These are phyloP conservation scores for Suillus weaverae DNA, from an alignment of 768 basidiomycete genomes.

Conservation along the genomic window DNA sequence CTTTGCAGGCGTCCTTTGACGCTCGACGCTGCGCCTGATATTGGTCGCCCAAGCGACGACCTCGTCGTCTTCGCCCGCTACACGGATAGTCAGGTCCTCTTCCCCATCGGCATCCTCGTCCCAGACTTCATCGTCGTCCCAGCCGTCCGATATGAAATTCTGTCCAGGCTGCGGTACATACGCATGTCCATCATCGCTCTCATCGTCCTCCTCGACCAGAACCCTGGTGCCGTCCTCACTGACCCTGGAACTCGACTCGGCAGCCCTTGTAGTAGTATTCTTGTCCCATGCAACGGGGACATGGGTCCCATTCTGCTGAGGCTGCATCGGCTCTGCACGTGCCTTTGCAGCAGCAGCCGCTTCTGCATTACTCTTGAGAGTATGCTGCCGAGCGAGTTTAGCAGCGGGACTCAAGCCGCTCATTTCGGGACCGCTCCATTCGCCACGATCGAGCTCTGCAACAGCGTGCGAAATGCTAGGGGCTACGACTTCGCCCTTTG, in stretches of 20 bases:
- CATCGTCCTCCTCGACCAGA: constrained; percentile 71
- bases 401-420: constrained; percentile 88
- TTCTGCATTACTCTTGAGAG: constrained; percentile 75
- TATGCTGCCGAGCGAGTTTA: constrained; percentile 86
- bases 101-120: constrained; percentile 53
- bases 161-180: constrained; percentile 32
- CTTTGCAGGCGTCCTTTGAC: constrained; percentile 61
- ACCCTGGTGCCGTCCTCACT: constrained; percentile 68
- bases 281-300: constrained; percentile 76
- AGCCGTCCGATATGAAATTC: constrained; percentile 57
- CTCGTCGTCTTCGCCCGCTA: constrained; percentile 53
- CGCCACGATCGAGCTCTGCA: constrained; percentile 74
- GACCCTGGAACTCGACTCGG: constrained; percentile 46
- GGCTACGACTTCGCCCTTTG: constrained; percentile 64
- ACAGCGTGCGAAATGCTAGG: constrained; percentile 80
- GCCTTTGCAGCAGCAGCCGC: constrained; percentile 44
- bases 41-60: constrained; percentile 79
- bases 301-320: constrained; percentile 38
- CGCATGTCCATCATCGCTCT: constrained; percentile 50
- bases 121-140: constrained; percentile 83
- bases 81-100: constrained; percentile 73
- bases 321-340: constrained; percentile 27
- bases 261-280: constrained; percentile 66
- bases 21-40: constrained; percentile 71
- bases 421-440: constrained; percentile 58